Evolutionary conservation across 805 yeast species (phyloP).

Genomic region (Lachancea lanzarotensis): DNA sequence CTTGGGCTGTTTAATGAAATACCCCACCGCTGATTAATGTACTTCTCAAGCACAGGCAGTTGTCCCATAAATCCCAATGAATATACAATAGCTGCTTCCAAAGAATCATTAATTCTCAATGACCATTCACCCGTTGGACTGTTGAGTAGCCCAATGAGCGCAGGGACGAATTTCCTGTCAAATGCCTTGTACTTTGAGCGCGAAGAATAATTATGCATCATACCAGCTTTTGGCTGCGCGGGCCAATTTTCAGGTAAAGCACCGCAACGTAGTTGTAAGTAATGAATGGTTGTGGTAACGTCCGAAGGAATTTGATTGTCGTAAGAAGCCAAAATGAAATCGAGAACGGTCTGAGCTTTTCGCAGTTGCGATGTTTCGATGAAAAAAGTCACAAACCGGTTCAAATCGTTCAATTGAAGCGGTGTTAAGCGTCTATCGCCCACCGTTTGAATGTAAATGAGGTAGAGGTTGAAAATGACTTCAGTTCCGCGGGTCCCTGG

Average conservation of each 20-base stretch:
- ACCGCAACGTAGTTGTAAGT: slow-evolving; percentile 26
- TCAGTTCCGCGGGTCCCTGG: slow-evolving; percentile 14
- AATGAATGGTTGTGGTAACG: slow-evolving; percentile 15
- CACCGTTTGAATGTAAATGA: slow-evolving; percentile 10
- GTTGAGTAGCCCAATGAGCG: slow-evolving; percentile 12
- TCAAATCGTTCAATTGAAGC: slow-evolving; percentile 16
- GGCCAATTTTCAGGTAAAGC: slow-evolving; percentile 21
- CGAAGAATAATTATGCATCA: slow-evolving; percentile 2
- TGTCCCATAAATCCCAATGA: slow-evolving; percentile 22
- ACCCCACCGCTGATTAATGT: slow-evolving; percentile 18
- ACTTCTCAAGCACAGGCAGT: slow-evolving; percentile 14
- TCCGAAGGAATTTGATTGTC: slow-evolving; percentile 13
- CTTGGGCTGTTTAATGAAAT: not conserved
- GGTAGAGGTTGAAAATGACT: slow-evolving; percentile 12
- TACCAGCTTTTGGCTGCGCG: slow-evolving; percentile 1
- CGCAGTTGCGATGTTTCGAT: slow-evolving; percentile 17
- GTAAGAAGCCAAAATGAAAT: slow-evolving; percentile 13
- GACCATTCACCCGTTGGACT: slow-evolving; percentile 10
- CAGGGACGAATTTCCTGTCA: slow-evolving; percentile 12
- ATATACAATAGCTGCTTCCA: slow-evolving; percentile 22
- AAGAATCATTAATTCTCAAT: slow-evolving; percentile 7
- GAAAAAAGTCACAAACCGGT: slow-evolving; percentile 13
- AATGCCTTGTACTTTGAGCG: slow-evolving; percentile 10
- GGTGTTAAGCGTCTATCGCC: slow-evolving; percentile 7
- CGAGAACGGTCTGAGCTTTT: slow-evolving; percentile 20